Percentiles rank a stretch among this genome's conserved stretches.
Conservation (phyloP, 1,139 yeast genomes). For the Candida frijolesensis region DNA sequence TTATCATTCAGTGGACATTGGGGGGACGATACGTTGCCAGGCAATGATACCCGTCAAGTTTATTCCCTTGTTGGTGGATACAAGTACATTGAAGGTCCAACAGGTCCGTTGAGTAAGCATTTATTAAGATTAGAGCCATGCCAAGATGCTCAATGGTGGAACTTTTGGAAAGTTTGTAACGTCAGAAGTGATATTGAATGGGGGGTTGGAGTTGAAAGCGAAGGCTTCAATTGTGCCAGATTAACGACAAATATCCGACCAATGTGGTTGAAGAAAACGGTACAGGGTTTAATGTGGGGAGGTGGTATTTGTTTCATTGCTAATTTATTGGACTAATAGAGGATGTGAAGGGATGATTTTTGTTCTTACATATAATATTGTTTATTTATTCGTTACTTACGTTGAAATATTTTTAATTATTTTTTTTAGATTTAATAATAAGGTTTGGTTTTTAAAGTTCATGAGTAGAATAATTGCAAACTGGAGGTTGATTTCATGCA, state of each 20-base stretch:
- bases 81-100: conserved; percentile 88
- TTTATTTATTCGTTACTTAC: not conserved
- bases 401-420: not conserved
- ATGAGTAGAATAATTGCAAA: too few species aligned
- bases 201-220: conserved; percentile 89
- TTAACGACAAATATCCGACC: conserved; percentile 57
- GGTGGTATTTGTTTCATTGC: conserved; percentile 66
- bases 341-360: not conserved
- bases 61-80: conserved; percentile 85
- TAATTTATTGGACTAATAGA: conserved; percentile 42
- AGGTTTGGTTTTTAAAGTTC: not conserved
- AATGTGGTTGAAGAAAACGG: conserved; percentile 41
- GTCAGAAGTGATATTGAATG: conserved; percentile 71
- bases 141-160: conserved; percentile 87
- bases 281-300: conserved; percentile 67
- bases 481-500: not conserved
- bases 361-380: too few species aligned
- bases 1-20: conserved; percentile 78
- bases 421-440: not conserved
- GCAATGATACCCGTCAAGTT: conserved; percentile 73
- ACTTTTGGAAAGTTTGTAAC: conserved; percentile 75
- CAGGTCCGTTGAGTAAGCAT: conserved; percentile 84
- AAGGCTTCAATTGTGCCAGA: conserved; percentile 70
- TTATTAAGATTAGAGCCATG: conserved; percentile 71
- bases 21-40: conserved; percentile 80